Percentiles rank a stretch among this genome's conserved stretches.
These are phyloP conservation scores for Linnemannia elongata DNA, from an alignment of 192 early-diverging fungal species.

Conservation along the genomic window DNA sequence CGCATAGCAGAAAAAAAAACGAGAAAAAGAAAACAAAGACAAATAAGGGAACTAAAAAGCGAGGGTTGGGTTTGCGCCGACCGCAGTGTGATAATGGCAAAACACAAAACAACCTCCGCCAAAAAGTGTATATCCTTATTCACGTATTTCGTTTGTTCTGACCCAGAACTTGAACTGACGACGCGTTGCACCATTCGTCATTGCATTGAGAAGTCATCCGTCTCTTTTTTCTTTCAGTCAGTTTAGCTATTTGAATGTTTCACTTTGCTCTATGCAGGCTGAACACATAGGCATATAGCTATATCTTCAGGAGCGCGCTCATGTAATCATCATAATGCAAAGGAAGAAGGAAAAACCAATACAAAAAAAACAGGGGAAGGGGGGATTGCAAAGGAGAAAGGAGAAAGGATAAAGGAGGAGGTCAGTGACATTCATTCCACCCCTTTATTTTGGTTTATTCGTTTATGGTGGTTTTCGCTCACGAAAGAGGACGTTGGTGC, in stretches of 20 bases:
- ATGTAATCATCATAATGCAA: conserved; percentile 8
- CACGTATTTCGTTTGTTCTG: no score
- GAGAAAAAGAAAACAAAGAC: not conserved
- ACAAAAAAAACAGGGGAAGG: not conserved
- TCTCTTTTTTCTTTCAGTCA: not conserved
- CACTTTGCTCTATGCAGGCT: not conserved
- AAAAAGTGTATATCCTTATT: not conserved
- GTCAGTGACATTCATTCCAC: not conserved
- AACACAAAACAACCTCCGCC: not conserved
- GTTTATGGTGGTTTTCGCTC: not conserved
- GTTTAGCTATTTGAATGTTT: not conserved
- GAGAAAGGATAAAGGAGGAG: no score
- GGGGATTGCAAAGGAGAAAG: not conserved
- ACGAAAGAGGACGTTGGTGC: not conserved
- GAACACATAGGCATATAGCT: not conserved
- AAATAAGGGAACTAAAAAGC: conserved; percentile 8
- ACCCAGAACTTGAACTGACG: no score
- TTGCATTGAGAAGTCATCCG: not conserved
- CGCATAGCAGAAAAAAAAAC: not conserved
- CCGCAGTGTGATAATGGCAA: not conserved
- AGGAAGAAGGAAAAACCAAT: not conserved
- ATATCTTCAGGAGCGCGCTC: not conserved
- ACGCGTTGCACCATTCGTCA: no score
- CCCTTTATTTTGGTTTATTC: not conserved
- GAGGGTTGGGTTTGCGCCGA: not conserved